Evolutionary conservation across 73 alveolate genomes (phyloP), one percentile per base, ranked within the genome.

Genomic region (Blepharisma stoltei): DNA sequence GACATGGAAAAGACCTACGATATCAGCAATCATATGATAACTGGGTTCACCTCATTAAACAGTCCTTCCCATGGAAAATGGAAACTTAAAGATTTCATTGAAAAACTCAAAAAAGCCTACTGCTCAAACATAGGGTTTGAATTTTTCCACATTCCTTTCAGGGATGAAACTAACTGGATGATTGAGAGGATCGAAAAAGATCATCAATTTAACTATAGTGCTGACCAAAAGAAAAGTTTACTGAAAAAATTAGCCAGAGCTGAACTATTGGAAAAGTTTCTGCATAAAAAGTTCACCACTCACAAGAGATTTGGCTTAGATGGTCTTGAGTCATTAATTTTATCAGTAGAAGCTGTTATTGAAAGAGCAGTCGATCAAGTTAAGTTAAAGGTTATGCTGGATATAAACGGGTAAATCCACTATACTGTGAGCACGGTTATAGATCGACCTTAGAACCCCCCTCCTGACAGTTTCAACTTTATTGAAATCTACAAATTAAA

Each of bases 221-320:
- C 75, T 14, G 93, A 90, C 53, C 78, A 87, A 54, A 73, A 76
- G 54, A 65, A 76, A 47, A 69, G 76, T 14, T 76, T 85, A 21
- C 76, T 85, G 68, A 91, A 92, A 50, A 83, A 94, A 80, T 71
- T 92, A 21, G 77, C 86, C 48, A 88, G 97, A 89, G 84, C 94
- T 78, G 92, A 87, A 14, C 25, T 75, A 37, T 88, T 93, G 82
- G 90, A 89, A 55, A 69, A 90, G 21, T 91, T 91, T 88, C 66
- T 91, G 52, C 90, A 53, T 23, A 85, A 77, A 41, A 93, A 93
- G 76, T 93, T 91, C 88, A 88, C 95, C 70, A 93, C 98, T 45
- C 78, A 71, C 60, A 93, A 93, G 89, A 68, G 97, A 60, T 93
- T 91, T 71, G 98, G 97, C 49, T 80, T 90, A 43, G 97, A 93